Conservation (phyloP, 176 grass and related monocot species). For the Aegilops bicornis region DNA sequence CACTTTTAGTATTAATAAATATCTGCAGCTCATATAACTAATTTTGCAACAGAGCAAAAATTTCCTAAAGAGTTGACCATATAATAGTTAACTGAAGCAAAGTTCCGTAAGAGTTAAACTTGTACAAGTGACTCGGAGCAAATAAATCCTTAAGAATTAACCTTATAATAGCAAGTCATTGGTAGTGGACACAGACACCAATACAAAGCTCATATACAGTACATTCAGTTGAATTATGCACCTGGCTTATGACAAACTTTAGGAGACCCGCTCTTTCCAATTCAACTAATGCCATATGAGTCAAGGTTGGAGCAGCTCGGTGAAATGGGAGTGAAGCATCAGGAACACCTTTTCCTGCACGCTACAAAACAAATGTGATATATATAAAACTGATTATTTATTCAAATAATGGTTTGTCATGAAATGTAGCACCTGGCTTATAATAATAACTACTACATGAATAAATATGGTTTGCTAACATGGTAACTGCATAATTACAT, state of each 20-base stretch:
- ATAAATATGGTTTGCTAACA: background rate
- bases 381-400: background rate
- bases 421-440: background rate
- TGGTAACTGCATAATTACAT: background rate
- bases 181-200: background rate
- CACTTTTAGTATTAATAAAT: background rate
- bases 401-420: conserved; percentile 17
- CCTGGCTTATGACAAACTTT: conserved; percentile 97
- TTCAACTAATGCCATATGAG: conserved; percentile 94
- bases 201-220: background rate
- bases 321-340: conserved; percentile 89
- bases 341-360: conserved; percentile 75
- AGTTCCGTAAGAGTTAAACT: background rate
- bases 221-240: conserved; percentile 26
- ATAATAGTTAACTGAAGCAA: background rate
- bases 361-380: conserved; percentile 47
- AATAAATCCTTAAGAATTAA: background rate
- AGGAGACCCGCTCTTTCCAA: conserved; percentile 73
- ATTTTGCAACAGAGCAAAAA: background rate
- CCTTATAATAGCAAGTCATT: background rate
- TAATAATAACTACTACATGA: background rate
- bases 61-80: background rate
- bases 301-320: conserved; percentile 81
- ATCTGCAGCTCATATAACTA: conserved; percentile 1
- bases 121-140: background rate